Conservation (phyloP, 768 basidiomycete species). For the Mrakia gelida region DNA sequence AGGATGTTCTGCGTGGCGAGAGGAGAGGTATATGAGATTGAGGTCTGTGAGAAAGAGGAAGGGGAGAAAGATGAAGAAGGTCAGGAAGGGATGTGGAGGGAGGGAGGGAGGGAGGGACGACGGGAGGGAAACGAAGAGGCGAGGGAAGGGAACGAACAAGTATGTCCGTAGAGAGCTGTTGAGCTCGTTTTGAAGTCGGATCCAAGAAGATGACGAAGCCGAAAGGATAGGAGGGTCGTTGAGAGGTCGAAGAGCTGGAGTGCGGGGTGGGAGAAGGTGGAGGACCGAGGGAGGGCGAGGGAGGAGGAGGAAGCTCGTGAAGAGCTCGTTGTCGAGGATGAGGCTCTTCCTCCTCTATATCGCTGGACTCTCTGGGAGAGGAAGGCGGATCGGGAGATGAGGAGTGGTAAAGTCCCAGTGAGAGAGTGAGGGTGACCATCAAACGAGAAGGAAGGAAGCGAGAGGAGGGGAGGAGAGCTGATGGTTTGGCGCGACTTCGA, state of each 20-base stretch:
- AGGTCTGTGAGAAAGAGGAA: no score
- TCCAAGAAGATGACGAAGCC: neutral
- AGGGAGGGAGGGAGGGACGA: neutral
- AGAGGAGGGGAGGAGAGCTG: no score
- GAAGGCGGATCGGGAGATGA: neutral
- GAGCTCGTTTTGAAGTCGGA: neutral
- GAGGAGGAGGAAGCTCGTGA: neutral
- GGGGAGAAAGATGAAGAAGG: neutral
- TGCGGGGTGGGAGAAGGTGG: neutral
- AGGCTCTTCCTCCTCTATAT: neutral
- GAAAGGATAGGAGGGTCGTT: neutral
- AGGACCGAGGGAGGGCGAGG: neutral
- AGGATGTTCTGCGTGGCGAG: neutral
- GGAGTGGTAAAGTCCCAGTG: no score
- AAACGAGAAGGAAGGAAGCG: no score
- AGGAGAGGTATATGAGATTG: no score
- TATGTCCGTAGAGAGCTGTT: neutral
- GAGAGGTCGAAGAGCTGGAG: neutral
- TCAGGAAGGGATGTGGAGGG: neutral
- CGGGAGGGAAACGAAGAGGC: neutral
- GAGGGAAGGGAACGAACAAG: neutral
- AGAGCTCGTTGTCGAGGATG: neutral
- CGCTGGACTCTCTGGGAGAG: neutral
- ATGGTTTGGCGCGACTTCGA: no score
- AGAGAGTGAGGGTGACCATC: no score